Evolutionary conservation across 495 filamentous ascomycete genomes (phyloP).

Genomic region (Aspergillus hancockii): DNA sequence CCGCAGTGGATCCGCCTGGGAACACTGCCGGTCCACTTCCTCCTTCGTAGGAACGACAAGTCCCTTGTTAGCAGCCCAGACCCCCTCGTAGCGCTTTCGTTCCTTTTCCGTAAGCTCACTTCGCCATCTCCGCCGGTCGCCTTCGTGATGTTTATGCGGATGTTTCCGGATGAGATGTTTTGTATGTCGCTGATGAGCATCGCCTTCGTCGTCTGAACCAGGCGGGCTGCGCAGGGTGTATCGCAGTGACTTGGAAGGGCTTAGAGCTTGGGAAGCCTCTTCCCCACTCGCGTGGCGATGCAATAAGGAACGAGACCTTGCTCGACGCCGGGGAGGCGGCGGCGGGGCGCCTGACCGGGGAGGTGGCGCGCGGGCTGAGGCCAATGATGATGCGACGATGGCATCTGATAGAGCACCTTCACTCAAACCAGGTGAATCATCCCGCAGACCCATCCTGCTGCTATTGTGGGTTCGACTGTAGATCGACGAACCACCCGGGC

Average conservation of each 20-base stretch:
- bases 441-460: slow-evolving; percentile 31
- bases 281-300: slow-evolving; percentile 35
- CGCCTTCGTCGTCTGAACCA: slow-evolving; percentile 59
- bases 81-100: slow-evolving; percentile 89
- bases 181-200: slow-evolving; percentile 39
- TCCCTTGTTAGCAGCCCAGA: slow-evolving; percentile 93
- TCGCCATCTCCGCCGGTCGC: slow-evolving; percentile 80
- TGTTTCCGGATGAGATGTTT: slow-evolving; percentile 63
- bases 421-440: slow-evolving; percentile 34
- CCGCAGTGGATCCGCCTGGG: neutral
- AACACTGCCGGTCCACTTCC: slow-evolving; percentile 7
- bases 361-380: slow-evolving; percentile 68
- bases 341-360: slow-evolving; percentile 41
- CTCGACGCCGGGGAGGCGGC: slow-evolving; percentile 51
- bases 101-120: slow-evolving; percentile 75
- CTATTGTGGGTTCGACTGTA: slow-evolving; percentile 28
- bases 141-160: slow-evolving; percentile 86
- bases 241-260: slow-evolving; percentile 61
- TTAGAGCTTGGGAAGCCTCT: slow-evolving; percentile 49
- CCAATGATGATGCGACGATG: slow-evolving; percentile 82
- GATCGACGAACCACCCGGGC: slow-evolving; percentile 31
- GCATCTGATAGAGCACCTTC: slow-evolving; percentile 66
- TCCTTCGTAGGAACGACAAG: slow-evolving; percentile 44
- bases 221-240: slow-evolving; percentile 71
- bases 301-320: slow-evolving; percentile 44